Percentiles rank a stretch among this genome's conserved stretches.
Conservation (phyloP, 345 rosid species). For the Isatis tinctoria region DNA sequence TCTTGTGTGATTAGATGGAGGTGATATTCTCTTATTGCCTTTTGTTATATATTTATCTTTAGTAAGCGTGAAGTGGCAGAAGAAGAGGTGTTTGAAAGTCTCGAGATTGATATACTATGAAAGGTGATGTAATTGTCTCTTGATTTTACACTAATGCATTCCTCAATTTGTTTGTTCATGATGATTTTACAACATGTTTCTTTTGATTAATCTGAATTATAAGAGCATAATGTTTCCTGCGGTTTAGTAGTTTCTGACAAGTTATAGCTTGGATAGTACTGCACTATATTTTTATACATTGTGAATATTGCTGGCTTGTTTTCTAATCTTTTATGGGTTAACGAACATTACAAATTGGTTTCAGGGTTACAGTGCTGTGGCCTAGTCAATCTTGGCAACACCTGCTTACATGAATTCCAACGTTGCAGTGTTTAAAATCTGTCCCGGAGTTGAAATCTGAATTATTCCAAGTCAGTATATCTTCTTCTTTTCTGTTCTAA, state of each 20-base stretch:
- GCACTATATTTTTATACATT: background rate
- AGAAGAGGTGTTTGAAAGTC: conserved; percentile 68
- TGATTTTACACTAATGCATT: no score
- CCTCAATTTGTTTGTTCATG: no score
- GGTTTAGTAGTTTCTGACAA: background rate
- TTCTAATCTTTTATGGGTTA: no score
- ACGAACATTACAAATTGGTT: no score
- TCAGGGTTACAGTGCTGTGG: conserved; percentile 98
- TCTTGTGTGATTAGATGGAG: no score
- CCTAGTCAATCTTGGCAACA: conserved; percentile 84
- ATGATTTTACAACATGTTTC: background rate
- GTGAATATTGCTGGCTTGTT: background rate
- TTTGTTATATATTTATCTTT: background rate
- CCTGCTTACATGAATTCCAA: conserved; percentile 98
- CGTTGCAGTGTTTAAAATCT: conserved; percentile 89
- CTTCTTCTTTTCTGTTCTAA: background rate
- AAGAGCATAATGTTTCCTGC: background rate
- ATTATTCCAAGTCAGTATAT: conserved; percentile 49
- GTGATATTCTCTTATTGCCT: no score
- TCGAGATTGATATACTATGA: conserved; percentile 84
- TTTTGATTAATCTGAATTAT: conserved; percentile 5
- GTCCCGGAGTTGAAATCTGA: conserved; percentile 96
- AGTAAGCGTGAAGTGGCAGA: conserved; percentile 89
- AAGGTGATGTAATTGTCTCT: no score
- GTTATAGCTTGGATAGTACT: background rate